Base-by-base conservation (phyloP, 108 stramenopile genomes). In the Ochromonas danica region DNA sequence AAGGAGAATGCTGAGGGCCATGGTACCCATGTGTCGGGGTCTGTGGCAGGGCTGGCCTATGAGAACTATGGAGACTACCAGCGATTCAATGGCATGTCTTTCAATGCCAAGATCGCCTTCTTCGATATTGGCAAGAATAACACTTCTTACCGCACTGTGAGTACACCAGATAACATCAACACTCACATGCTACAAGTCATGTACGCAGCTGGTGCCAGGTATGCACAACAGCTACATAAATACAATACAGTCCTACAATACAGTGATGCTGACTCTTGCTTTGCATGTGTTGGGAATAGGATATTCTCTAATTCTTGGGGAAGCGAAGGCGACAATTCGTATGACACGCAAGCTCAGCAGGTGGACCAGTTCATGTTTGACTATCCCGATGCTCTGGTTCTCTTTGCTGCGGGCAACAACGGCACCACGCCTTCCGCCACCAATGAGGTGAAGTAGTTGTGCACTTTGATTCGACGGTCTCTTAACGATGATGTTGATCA, bases 61-160 rank as follows among this genome's bases (percentile, higher is more conserved):
- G 10, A 27, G 14, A 45, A 45, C 40, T 75, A 75, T 36, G 72
- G 72, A 6, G 72, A 75, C 40, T 75, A 75, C 40, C 3, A 27
- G 27, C 3, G 22, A 25, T 75, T 30, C 31, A 33, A 39, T 42
- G 72, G 72, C 14, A 42, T 57, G 25, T 6, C 72, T 39, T 33
- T 10, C 27, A 33, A 75, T 33, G 72, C 72, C 10, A 75, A 75
- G 72, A 75, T 75, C 31, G 72, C 40, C 6, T 75, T 75, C 72
- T 27, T 75, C 40, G 72, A 75, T 33, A 27, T 75, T 27, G 35
- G 35, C 17, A 60, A 75, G 38, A 25, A 33, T 36, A 36, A 40
- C 22, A 70, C 6, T 14, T 14, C 41, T 14, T 70, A 70, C 22
- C 14, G 22, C 22, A 40, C 6, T 14, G 6, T 70, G 25, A 60